phyloP scores from a whole-genome alignment of 495 filamentous ascomycete species.

The Halenospora varia region DNA sequence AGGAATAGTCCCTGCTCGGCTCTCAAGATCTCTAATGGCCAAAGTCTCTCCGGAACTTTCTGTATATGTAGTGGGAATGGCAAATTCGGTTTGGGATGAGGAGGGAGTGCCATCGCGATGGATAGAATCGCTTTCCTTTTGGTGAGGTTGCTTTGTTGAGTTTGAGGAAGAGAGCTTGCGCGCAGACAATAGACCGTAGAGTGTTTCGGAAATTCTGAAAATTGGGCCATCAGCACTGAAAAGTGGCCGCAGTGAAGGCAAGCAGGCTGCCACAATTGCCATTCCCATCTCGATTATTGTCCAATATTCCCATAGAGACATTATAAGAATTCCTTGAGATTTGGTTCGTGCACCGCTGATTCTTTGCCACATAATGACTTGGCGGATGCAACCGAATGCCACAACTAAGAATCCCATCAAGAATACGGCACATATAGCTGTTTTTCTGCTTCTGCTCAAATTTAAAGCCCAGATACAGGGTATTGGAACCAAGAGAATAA shows the following conservation, averaged over 20 bases:
- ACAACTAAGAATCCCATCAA: slow-evolving; percentile 12
- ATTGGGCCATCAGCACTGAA: neutral
- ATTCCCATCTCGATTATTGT: neutral
- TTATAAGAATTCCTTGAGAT: slow-evolving; percentile 1
- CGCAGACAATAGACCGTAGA: neutral
- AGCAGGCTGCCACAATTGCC: neutral
- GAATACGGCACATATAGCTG: slow-evolving; percentile 14
- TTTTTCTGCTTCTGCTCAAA: slow-evolving; percentile 8
- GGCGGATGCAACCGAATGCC: neutral
- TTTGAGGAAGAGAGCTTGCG: neutral
- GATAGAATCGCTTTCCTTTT: neutral
- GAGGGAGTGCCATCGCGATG: neutral
- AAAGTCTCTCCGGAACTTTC: neutral
- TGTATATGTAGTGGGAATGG: neutral
- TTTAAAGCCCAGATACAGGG: slow-evolving; percentile 8
- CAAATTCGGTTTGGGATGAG: neutral
- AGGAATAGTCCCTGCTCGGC: neutral
- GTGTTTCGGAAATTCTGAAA: neutral
- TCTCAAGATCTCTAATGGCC: neutral
- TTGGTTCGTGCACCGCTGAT: neutral
- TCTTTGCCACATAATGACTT: neutral
- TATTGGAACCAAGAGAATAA: slow-evolving; percentile 16
- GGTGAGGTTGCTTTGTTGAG: neutral
- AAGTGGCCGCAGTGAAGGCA: slow-evolving; percentile 1
- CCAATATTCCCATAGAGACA: neutral